These are phyloP conservation scores for Eucalyptus brandiana DNA, from an alignment of 345 rosid genomes.

Conservation along the genomic window DNA sequence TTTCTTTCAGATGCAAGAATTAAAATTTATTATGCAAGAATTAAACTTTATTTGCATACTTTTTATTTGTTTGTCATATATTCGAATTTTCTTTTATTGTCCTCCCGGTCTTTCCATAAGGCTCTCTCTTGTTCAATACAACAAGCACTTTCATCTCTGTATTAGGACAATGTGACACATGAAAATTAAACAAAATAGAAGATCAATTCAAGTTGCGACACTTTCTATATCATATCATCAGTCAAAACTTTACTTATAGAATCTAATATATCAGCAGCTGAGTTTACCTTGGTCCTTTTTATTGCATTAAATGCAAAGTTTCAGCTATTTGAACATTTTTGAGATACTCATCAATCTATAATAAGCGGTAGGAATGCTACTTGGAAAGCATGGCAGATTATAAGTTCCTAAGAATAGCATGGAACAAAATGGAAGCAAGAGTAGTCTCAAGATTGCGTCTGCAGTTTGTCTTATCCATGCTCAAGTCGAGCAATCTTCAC, in stretches of 20 bases:
- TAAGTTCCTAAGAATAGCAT: not conserved
- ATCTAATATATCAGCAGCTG: not conserved
- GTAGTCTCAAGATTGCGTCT: not conserved
- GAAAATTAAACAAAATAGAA: not conserved
- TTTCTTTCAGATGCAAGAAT: not conserved
- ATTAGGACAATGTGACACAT: not conserved
- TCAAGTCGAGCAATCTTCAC: constrained; percentile 10
- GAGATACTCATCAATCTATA: not conserved
- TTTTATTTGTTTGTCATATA: not conserved
- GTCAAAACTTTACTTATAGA: not conserved
- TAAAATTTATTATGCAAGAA: not conserved
- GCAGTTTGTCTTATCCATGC: not conserved
- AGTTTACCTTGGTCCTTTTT: not conserved
- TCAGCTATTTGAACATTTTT: not conserved
- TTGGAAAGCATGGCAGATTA: not conserved
- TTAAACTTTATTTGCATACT: not conserved
- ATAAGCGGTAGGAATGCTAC: not conserved
- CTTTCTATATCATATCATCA: not conserved
- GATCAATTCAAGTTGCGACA: not conserved
- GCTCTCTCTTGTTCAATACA: not conserved
- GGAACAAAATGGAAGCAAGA: not conserved
- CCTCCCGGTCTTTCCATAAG: not conserved
- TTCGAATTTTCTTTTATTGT: not conserved
- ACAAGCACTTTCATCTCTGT: not conserved
- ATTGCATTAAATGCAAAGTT: not conserved